Conservation (phyloP, 176 grass and related monocot species). For the Saccharum spontaneum region DNA sequence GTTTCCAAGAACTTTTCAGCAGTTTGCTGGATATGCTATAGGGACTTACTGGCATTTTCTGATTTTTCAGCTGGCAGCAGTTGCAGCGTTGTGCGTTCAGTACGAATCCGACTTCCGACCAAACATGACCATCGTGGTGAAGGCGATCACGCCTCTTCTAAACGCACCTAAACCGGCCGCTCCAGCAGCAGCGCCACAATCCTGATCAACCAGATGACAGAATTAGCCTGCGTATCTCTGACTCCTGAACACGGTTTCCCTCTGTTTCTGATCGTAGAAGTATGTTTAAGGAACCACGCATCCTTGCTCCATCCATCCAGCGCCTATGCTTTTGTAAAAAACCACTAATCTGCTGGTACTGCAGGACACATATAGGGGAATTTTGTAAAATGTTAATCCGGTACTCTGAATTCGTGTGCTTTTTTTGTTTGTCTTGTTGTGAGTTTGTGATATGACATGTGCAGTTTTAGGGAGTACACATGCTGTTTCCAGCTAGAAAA, state of each 20-base stretch:
- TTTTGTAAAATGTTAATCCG: constrained; percentile 31
- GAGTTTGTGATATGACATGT: neutral
- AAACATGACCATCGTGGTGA: constrained; percentile 89
- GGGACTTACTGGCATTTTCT: neutral
- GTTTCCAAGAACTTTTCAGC: neutral
- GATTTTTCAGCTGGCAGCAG: constrained; percentile 64
- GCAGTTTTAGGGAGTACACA: neutral
- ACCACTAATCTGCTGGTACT: constrained; percentile 18
- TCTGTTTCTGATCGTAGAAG: constrained; percentile 3
- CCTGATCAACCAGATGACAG: constrained; percentile 32
- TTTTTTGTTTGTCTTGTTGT: neutral
- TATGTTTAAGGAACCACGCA: constrained; percentile 12
- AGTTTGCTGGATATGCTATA: neutral
- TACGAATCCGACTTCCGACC: constrained; percentile 88
- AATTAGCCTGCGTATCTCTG: neutral
- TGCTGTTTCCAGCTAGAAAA: neutral
- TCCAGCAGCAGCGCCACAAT: constrained; percentile 15
- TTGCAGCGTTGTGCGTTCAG: constrained; percentile 76
- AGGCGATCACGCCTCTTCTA: constrained; percentile 82
- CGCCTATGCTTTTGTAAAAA: constrained; percentile 38
- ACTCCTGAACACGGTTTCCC: constrained; percentile 15
- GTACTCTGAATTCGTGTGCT: constrained; percentile 7
- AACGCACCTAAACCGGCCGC: constrained; percentile 44
- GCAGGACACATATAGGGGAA: constrained; percentile 36
- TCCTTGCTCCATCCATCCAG: constrained; percentile 10